Evolutionary conservation across 176 grass and related monocot genomes (phyloP).

Genomic region (Bromus sterilis): DNA sequence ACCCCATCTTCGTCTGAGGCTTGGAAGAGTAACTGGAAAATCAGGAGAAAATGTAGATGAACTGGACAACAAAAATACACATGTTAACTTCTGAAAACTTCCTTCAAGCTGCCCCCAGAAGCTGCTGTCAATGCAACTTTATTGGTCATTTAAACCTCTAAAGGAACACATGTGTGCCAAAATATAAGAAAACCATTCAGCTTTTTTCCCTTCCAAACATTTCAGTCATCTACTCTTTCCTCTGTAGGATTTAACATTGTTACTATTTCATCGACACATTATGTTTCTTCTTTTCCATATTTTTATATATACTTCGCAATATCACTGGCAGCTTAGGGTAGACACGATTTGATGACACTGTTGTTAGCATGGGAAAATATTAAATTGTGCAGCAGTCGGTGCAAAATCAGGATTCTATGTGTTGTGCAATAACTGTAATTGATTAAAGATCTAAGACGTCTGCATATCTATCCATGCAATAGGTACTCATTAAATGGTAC

Average conservation of each 20-base stretch:
- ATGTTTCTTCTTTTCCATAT: not conserved
- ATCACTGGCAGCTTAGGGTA: not conserved
- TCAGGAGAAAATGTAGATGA: no score
- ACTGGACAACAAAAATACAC: no score
- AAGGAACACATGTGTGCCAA: not conserved
- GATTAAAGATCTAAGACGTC: not conserved
- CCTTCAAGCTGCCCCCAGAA: no score
- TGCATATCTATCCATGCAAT: not conserved
- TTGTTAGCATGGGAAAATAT: not conserved
- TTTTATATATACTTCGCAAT: not conserved
- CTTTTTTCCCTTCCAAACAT: not conserved
- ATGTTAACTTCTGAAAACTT: no score
- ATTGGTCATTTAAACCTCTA: no score
- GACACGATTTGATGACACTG: not conserved
- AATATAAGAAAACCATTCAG: not conserved
- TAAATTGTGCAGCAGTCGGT: not conserved
- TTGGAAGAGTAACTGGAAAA: not conserved
- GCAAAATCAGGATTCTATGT: not conserved
- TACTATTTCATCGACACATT: not conserved
- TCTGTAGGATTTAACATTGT: not conserved
- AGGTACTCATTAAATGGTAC: not conserved
- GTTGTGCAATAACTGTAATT: not conserved
- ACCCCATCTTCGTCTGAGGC: not conserved
- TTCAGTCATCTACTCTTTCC: not conserved
- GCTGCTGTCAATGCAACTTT: no score